Conservation (phyloP, 202 grass and related monocot genomes). For the Hordeum pubiflorum region DNA sequence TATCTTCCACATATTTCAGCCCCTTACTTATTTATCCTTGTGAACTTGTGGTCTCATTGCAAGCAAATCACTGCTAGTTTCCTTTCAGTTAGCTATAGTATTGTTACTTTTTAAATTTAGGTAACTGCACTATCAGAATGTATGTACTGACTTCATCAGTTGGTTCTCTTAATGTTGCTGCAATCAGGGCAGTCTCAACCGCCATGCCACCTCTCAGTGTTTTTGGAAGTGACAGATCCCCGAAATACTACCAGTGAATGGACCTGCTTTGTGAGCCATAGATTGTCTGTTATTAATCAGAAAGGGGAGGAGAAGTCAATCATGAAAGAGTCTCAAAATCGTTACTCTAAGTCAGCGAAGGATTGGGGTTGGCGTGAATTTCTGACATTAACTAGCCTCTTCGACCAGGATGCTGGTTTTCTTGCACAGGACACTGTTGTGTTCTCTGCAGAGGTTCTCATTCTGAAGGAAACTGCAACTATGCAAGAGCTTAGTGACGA, state of each 20-base stretch:
- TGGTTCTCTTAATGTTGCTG: slow-evolving; percentile 42
- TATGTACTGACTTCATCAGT: slow-evolving; percentile 27
- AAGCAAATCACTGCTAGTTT: slow-evolving; percentile 18
- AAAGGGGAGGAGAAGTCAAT: slow-evolving; percentile 81
- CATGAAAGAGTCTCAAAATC: slow-evolving; percentile 95
- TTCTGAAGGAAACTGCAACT: slow-evolving; percentile 79
- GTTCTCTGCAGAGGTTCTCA: slow-evolving; percentile 86
- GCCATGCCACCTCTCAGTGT: slow-evolving; percentile 89
- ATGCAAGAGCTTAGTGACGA: slow-evolving; percentile 53
- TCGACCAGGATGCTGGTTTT: slow-evolving; percentile 91
- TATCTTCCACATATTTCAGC: neutral
- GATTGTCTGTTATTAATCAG: slow-evolving; percentile 86
- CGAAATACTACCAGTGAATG: slow-evolving; percentile 63
- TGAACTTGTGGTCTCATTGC: neutral
- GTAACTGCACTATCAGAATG: slow-evolving; percentile 13
- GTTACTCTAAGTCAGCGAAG: slow-evolving; percentile 92
- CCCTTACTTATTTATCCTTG: neutral
- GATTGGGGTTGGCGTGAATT: slow-evolving; percentile 99
- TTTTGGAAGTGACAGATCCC: slow-evolving; percentile 93
- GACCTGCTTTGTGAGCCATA: slow-evolving; percentile 96
- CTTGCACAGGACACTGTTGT: slow-evolving; percentile 79
- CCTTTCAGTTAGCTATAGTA: slow-evolving; percentile 12
- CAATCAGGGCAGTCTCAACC: slow-evolving; percentile 98
- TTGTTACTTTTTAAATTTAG: slow-evolving; percentile 7
- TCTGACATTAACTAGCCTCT: slow-evolving; percentile 85